Conservation (phyloP, 345 rosid species). For the Gossypium bickii region DNA sequence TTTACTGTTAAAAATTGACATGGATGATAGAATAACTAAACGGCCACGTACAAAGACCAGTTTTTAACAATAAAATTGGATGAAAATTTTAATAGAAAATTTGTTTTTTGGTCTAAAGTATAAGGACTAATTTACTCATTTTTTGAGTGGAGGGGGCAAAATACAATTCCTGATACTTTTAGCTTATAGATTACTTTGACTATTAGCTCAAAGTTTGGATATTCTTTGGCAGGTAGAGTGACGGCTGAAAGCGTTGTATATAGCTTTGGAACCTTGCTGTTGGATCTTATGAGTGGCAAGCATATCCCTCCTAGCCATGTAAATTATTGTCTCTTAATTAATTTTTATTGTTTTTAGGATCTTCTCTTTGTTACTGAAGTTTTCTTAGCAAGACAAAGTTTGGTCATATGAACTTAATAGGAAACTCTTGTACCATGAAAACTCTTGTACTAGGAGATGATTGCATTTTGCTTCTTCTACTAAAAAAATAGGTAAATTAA, state of each 20-base stretch:
- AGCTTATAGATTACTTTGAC: neutral
- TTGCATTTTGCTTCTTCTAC: too few relatives aligned
- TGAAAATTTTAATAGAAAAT: too few relatives aligned
- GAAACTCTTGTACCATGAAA: too few relatives aligned
- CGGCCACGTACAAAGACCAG: too few relatives aligned
- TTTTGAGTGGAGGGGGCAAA: too few relatives aligned
- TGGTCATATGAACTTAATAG: neutral
- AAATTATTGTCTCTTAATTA: conserved; percentile 26
- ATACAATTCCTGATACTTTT: neutral
- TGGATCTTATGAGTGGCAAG: conserved; percentile 94
- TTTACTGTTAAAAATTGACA: too few relatives aligned
- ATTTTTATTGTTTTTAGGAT: neutral
- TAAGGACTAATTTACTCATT: too few relatives aligned
- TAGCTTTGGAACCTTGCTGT: conserved; percentile 93
- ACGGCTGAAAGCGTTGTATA: conserved; percentile 86
- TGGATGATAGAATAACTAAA: too few relatives aligned
- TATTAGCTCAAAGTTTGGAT: conserved; percentile 1
- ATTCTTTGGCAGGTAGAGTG: conserved; percentile 70
- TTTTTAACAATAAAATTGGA: too few relatives aligned
- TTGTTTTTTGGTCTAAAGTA: too few relatives aligned
- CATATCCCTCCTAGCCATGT: conserved; percentile 99
- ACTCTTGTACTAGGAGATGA: too few relatives aligned
- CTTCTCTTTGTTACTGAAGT: neutral
- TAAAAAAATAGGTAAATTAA: too few relatives aligned
- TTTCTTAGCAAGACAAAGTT: neutral